phyloP scores from a whole-genome alignment of 2,329 filamentous ascomycete genomes.

The Fusarium sterilihyphosum region DNA sequence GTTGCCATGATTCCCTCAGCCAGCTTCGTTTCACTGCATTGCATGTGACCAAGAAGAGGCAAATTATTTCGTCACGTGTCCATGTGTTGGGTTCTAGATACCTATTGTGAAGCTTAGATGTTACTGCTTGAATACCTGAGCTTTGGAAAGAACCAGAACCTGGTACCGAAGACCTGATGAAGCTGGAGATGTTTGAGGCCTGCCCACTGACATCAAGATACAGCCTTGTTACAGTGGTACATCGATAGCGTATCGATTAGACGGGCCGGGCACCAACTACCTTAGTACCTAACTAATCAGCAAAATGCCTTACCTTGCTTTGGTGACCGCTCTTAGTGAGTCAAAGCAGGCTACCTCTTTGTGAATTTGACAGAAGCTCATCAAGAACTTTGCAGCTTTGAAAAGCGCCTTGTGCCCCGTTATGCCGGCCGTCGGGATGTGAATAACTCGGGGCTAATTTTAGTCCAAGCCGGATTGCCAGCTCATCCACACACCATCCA shows the following conservation, averaged over 20 bases:
- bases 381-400: conserved; percentile 8
- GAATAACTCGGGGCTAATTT: conserved; percentile 41
- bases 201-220: conserved; percentile 1
- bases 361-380: conserved; percentile 12
- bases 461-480: conserved; percentile 41
- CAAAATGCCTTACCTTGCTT: not conserved
- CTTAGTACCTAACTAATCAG: not conserved
- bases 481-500: conserved; percentile 43
- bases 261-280: not conserved
- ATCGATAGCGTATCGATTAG: conserved; percentile 29
- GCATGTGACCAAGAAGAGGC: conserved; percentile 30
- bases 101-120: not conserved
- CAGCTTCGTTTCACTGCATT: conserved; percentile 17
- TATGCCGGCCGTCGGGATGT: conserved; percentile 25
- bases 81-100: not conserved
- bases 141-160: not conserved
- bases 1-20: not conserved
- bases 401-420: conserved; percentile 22
- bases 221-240: conserved; percentile 8
- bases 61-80: conserved; percentile 31
- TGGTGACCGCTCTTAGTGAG: conserved; percentile 27
- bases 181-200: conserved; percentile 15
- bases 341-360: conserved; percentile 28
- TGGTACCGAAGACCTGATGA: not conserved
- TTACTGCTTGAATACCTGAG: not conserved